A percentile compares a stretch with the other conserved stretches of the same genome.
Evolutionary conservation across 2,329 filamentous ascomycete genomes (phyloP).

Genomic region (Colletotrichum agaves): DNA sequence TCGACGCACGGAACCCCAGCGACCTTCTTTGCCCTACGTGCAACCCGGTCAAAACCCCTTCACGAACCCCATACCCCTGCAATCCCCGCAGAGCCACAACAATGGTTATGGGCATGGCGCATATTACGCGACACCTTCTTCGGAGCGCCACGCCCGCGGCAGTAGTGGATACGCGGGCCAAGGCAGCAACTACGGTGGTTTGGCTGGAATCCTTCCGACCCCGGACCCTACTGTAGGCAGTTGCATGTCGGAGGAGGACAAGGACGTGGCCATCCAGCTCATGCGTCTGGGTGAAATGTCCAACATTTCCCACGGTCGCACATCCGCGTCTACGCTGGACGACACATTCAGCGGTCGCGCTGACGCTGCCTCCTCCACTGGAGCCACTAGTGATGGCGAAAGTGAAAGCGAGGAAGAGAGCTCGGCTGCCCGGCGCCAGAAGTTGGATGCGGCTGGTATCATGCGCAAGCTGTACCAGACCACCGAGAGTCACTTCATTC

Average conservation of each 20-base stretch:
- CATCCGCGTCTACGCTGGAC: constrained; percentile 91
- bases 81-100: constrained; percentile 83
- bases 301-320: constrained; percentile 91
- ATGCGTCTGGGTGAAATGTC: constrained; percentile 96
- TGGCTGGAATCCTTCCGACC: constrained; percentile 79
- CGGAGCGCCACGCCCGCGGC: constrained; percentile 74
- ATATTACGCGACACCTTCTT: constrained; percentile 71
- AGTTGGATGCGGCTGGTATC: constrained; percentile 57
- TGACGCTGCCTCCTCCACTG: constrained; percentile 85
- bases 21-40: constrained; percentile 79
- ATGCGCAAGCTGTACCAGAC: constrained; percentile 62
- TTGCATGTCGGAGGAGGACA: constrained; percentile 93
- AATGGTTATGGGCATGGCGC: constrained; percentile 64
- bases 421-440: constrained; percentile 68
- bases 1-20: constrained; percentile 78
- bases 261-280: constrained; percentile 94
- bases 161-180: constrained; percentile 64
- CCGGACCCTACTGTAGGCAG: constrained; percentile 97
- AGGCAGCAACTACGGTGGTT: constrained; percentile 39
- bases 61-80: constrained; percentile 78
- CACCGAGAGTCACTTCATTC: constrained; percentile 63
- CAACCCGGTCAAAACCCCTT: constrained; percentile 83
- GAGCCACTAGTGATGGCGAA: constrained; percentile 83
- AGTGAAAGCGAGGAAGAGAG: constrained; percentile 72
- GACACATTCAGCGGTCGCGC: constrained; percentile 93